Evolutionary conservation across 345 rosid genomes (phyloP), one percentile per base, ranked within the genome.

Genomic region (Cardamine chenopodiifolia): DNA sequence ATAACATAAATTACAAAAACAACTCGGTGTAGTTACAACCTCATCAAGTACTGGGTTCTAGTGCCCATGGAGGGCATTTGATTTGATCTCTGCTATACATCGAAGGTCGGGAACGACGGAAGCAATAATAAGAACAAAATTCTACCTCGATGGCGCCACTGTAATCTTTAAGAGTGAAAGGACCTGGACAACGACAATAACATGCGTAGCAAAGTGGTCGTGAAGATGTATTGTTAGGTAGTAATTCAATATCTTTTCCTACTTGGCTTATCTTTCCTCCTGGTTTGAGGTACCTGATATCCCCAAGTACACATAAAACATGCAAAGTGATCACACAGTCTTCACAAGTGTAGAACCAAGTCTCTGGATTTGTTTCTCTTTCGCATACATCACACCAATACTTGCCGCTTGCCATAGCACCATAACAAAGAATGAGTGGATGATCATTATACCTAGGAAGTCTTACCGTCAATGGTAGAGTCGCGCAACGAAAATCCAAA

Each of bases 381-480:
- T 66, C 48, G 3, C 59, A 66, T 0, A 64, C 4, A 64, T 45
- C 69, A 18, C 69, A 64, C 69, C 42, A 47, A 2, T 64, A 45
- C 1, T 66, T 66, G 1, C 31, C 20, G 0, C 58, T 49, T 19
- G 32, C 5, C 0, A 49, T 14, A 20, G 49, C 59, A 65, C 44
- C 44, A 5, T 65, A 65, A 7, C 70, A 65, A 29, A 65, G 70
- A 29, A 15, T 54, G 26, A 68, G 72, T 35, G 18, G 37, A 53
- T 68, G 62, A 22, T 53, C 49, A 53, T 68, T 26, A 10, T 68
- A 67, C 62, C 62, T 35, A 0, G 2, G 9, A 20, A 34, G 39
- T 11, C 26, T 68, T 54, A 68, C 17, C 5, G 6, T 26, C 10
- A 3, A 0, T 23, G 62, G 61, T 1, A 68, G 11, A 9, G 39